A percentile compares a stretch with the other conserved stretches of the same genome.
phyloP scores from a whole-genome alignment of 306 rosid species.

The Styphnolobium japonicum region DNA sequence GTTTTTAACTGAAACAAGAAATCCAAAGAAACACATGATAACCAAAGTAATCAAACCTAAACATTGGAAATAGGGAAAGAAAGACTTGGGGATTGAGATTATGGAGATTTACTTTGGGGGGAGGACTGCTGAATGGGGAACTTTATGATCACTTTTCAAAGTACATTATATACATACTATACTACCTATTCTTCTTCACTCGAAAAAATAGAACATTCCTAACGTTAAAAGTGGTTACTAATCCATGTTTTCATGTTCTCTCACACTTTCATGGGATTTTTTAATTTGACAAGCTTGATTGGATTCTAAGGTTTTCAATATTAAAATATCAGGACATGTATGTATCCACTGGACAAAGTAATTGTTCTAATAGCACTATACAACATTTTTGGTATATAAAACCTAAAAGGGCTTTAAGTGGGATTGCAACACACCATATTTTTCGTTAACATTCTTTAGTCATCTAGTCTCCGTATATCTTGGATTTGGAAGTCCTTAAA shows the following conservation, averaged over 20 bases:
- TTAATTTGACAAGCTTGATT: slow-evolving; percentile 2
- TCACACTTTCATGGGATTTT: slow-evolving; percentile 27
- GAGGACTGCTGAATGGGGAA: slow-evolving; percentile 46
- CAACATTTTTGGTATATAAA: neutral
- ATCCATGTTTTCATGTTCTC: slow-evolving; percentile 48
- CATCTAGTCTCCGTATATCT: neutral
- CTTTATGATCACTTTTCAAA: slow-evolving; percentile 71
- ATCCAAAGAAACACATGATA: slow-evolving; percentile 40
- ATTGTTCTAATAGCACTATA: neutral
- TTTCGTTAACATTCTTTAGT: neutral
- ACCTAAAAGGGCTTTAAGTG: neutral
- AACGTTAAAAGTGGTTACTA: slow-evolving; percentile 76
- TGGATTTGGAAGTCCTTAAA: neutral
- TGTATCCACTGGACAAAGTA: neutral
- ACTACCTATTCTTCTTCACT: neutral
- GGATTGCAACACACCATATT: neutral
- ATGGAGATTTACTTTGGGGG: slow-evolving; percentile 45
- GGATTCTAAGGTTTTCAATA: neutral
- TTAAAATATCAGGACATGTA: neutral
- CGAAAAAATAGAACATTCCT: slow-evolving; percentile 57
- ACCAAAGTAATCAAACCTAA: slow-evolving; percentile 52
- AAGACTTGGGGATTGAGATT: slow-evolving; percentile 50
- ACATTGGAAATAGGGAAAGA: slow-evolving; percentile 78
- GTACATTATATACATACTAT: neutral
- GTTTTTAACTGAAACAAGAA: slow-evolving; percentile 36